These are phyloP conservation scores for Wolfiporia cocos DNA, from an alignment of 1,284 basidiomycete genomes.

Conservation along the genomic window DNA sequence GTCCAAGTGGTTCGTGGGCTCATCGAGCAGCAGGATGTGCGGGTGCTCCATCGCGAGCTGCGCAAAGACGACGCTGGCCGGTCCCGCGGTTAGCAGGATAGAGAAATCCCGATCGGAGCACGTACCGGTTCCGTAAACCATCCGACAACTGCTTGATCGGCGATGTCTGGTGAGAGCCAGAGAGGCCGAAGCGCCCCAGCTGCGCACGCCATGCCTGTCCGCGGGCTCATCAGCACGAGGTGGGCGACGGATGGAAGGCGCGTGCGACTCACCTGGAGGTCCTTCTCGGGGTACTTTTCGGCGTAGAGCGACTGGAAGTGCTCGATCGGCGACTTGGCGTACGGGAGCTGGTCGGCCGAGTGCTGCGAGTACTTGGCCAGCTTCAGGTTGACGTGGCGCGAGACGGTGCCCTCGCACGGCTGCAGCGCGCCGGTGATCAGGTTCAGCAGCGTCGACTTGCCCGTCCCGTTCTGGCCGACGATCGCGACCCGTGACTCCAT, in stretches of 20 bases:
- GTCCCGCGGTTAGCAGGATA: not conserved
- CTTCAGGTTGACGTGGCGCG: conserved; percentile 87
- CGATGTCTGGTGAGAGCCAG: conserved; percentile 89
- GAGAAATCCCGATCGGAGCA: too few species aligned
- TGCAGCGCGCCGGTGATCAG: conserved; percentile 86
- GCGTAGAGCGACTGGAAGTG: conserved; percentile 84
- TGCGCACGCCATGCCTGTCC: conserved; percentile 87
- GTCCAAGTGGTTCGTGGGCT: conserved; percentile 92
- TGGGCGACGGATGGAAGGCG: conserved; percentile 4
- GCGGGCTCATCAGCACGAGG: conserved; percentile 6
- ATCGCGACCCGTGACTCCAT: conserved; percentile 97
- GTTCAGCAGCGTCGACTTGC: conserved; percentile 96
- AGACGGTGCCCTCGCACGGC: conserved; percentile 81
- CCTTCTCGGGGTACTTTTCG: conserved; percentile 93
- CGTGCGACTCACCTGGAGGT: conserved; percentile 46
- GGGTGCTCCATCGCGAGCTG: conserved; percentile 94
- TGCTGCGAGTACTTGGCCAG: conserved; percentile 98
- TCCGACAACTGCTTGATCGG: conserved; percentile 95
- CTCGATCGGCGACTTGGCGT: conserved; percentile 89
- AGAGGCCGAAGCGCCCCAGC: conserved; percentile 93
- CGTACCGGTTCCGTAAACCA: conserved; percentile 87
- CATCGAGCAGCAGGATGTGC: conserved; percentile 82
- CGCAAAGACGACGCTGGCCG: conserved; percentile 78
- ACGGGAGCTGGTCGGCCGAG: conserved; percentile 96
- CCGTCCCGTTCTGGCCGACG: conserved; percentile 97